A percentile compares a stretch with the other conserved stretches of the same genome.
These are phyloP conservation scores for Paecilomyces sp. DNA, from an alignment of 2,329 filamentous ascomycete species.

Conservation along the genomic window DNA sequence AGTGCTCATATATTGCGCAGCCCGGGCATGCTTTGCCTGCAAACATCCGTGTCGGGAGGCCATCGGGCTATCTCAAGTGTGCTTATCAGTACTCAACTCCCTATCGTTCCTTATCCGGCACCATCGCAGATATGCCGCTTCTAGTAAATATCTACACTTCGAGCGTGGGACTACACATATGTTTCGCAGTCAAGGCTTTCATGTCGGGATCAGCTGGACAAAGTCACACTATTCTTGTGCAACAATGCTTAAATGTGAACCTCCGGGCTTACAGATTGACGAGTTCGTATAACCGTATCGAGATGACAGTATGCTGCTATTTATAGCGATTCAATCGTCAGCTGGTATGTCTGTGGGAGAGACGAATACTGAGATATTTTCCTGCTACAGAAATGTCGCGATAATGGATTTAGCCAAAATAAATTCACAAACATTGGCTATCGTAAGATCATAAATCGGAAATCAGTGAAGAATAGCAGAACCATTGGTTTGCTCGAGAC, in stretches of 20 bases:
- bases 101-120: not conserved
- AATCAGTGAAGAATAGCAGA: not conserved
- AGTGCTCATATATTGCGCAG: not conserved
- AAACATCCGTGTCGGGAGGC: not conserved
- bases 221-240: too few relatives aligned
- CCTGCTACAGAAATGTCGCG: too few relatives aligned
- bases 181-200: not conserved
- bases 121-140: not conserved
- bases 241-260: too few relatives aligned
- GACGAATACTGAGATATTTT: not conserved
- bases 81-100: not conserved
- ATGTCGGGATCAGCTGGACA: too few relatives aligned
- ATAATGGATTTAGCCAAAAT: too few relatives aligned
- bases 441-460: not conserved
- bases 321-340: not conserved
- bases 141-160: not conserved
- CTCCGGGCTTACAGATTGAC: not conserved
- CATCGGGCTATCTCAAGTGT: not conserved
- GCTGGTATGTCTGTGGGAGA: not conserved
- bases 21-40: not conserved
- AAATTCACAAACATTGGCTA: not conserved
- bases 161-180: not conserved
- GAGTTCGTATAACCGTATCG: not conserved
- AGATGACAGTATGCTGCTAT: not conserved
- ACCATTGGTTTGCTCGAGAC: not conserved